Percentiles rank a stretch among this genome's conserved stretches.
Conservation (phyloP, 805 yeast genomes). For the Candida ipomoeae region DNA sequence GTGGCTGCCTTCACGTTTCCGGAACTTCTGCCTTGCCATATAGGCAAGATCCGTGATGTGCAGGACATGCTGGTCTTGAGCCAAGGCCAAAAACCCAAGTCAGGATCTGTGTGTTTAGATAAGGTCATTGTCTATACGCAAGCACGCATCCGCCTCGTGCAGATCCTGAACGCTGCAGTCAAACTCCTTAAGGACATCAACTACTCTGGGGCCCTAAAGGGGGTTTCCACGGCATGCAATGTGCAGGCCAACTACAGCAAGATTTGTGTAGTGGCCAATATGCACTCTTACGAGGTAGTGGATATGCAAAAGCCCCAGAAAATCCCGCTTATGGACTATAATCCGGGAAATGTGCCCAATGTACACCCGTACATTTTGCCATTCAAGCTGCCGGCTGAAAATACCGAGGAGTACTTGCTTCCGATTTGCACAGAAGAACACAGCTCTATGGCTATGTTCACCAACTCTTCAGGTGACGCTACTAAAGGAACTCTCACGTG, state of each 20-base stretch:
- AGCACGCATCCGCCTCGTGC: slow-evolving; percentile 30
- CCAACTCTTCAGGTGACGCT: slow-evolving; percentile 35
- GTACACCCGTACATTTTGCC: slow-evolving; percentile 13
- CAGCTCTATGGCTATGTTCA: slow-evolving; percentile 40
- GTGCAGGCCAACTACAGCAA: slow-evolving; percentile 27
- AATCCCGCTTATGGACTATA: slow-evolving; percentile 34
- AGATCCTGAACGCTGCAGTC: slow-evolving; percentile 23
- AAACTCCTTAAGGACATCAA: slow-evolving; percentile 32
- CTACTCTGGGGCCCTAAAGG: slow-evolving; percentile 26
- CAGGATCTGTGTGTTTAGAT: slow-evolving; percentile 15
- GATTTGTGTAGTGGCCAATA: slow-evolving; percentile 32
- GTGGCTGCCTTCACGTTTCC: slow-evolving; percentile 31
- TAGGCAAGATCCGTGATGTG: slow-evolving; percentile 35
- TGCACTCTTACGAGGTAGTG: slow-evolving; percentile 31
- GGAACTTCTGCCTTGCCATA: slow-evolving; percentile 34
- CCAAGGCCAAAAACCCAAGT: slow-evolving; percentile 11
- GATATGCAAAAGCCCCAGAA: slow-evolving; percentile 31
- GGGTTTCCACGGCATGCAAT: slow-evolving; percentile 25
- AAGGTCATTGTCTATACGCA: slow-evolving; percentile 30
- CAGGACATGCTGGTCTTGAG: slow-evolving; percentile 27
- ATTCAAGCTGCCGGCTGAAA: slow-evolving; percentile 2
- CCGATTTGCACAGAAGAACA: slow-evolving; percentile 30
- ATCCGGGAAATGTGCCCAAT: slow-evolving; percentile 5
- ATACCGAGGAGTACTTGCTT: slow-evolving; percentile 29
- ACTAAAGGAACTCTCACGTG: slow-evolving; percentile 41